Evolutionary conservation across 345 rosid species (phyloP).

Genomic region (Barbarea vulgaris): DNA sequence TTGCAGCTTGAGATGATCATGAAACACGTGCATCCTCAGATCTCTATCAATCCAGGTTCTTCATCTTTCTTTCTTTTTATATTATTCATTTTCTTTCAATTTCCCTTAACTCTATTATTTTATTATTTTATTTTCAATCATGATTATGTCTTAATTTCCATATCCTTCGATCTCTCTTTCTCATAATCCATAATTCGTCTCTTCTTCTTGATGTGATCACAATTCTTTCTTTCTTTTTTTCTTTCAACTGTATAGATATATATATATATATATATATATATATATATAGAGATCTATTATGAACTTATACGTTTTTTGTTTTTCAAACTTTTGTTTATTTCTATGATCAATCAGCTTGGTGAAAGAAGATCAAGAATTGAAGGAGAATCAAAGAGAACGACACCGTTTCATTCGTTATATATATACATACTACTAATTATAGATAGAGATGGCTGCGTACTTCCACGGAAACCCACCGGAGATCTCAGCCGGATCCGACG

Average conservation of each 20-base stretch:
- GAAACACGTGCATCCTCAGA: constrained; percentile 77
- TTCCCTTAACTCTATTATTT: constrained; percentile 33
- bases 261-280: background rate
- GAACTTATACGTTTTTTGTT: constrained; percentile 13
- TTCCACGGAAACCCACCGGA: constrained; percentile 81
- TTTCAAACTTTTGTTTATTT: background rate
- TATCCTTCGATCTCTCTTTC: constrained; percentile 39
- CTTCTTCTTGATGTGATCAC: constrained; percentile 38
- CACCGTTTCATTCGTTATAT: constrained; percentile 10
- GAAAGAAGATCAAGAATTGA: constrained; percentile 30
- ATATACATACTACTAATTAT: background rate
- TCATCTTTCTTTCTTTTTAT: constrained; percentile 47
- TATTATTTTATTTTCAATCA: constrained; percentile 48
- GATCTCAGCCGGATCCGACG: constrained; percentile 65
- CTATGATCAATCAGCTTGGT: constrained; percentile 28
- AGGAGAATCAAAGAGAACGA: constrained; percentile 8
- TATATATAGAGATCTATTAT: constrained; percentile 13
- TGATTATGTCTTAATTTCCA: constrained; percentile 49
- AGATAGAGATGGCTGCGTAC: constrained; percentile 89
- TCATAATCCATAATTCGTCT: constrained; percentile 39
- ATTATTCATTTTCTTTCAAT: constrained; percentile 24
- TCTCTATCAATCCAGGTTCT: constrained; percentile 73
- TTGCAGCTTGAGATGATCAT: constrained; percentile 63
- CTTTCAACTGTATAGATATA: constrained; percentile 12
- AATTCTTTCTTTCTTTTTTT: constrained; percentile 7